Base-by-base conservation (phyloP, 2,329 filamentous ascomycete genomes). In the Pezicula neosporulosa region DNA sequence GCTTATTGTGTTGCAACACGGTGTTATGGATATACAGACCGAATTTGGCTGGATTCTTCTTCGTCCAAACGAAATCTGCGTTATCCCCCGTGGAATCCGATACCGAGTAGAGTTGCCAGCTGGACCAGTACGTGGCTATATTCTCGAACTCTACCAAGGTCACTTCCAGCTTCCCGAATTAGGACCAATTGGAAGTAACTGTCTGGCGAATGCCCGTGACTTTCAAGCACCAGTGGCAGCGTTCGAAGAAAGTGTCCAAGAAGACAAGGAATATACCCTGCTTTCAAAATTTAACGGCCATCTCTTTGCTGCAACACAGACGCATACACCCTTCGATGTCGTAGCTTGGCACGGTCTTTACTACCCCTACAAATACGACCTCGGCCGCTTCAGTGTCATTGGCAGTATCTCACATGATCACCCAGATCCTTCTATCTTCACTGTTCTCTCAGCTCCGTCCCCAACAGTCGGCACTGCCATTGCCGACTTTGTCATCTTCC, bases 321-420 rank as follows among this genome's bases (percentile, higher is more conserved):
- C 75, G 10, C 88, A 91, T 66, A 86, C 83, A 0, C 87, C 88
- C 0, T 92, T 90, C 61, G 87, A 92, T 60, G 81, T 92, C 0
- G 87, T 90, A 3, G 86, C 84, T 3, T 92, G 87, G 87, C 87
- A 92, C 64, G 88, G 88, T 42, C 87, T 83, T 56, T 91, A 90
- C 70, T 86, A 87, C 54, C 88, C 88, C 0, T 90, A 83, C 77
- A 92, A 92, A 70, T 92, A 92, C 71, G 88, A 91, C 61, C 77
- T 92, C 1, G 86, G 85, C 24, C 82, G 86, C 30, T 92, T 90
- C 76, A 87, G 86, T 70, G 83, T 82, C 41, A 83, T 92, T 42
- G 88, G 87, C 18, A 83, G 77, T 49, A 83, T 89, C 57, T 86
- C 82, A 7, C 89, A 82, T 63, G 88, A 92, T 66, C 88, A 92